These are phyloP conservation scores for Phytophthora niederhauseri DNA, from an alignment of 352 stramenopile species.

Conservation along the genomic window DNA sequence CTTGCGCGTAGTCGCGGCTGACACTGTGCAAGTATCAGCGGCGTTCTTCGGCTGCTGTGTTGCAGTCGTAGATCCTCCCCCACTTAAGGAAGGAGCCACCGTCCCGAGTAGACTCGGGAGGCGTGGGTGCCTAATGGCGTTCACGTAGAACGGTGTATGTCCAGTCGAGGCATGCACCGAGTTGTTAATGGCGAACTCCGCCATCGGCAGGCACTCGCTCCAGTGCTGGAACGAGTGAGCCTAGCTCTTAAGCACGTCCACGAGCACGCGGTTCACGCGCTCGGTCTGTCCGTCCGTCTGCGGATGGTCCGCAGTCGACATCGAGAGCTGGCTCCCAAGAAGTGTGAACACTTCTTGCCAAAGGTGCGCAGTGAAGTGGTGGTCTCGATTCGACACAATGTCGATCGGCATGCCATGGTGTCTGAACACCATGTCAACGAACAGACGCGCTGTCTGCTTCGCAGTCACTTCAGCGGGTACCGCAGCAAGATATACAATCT, in stretches of 20 bases:
- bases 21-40: too few species aligned
- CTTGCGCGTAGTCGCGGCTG: too few species aligned
- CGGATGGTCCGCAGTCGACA: constrained; percentile 29
- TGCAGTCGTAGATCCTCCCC: too few species aligned
- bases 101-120: background rate
- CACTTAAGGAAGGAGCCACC: background rate
- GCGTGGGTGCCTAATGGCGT: background rate
- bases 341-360: constrained; percentile 7
- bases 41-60: too few species aligned
- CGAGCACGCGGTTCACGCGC: constrained; percentile 28
- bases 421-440: too few species aligned
- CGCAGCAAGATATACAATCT: too few species aligned
- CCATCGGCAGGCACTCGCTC: background rate
- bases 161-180: background rate
- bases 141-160: background rate
- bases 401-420: too few species aligned
- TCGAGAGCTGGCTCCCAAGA: constrained; percentile 19
- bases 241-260: constrained; percentile 22
- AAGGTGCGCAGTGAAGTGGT: too few species aligned
- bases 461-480: too few species aligned
- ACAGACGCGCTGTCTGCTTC: too few species aligned
- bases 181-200: constrained; percentile 1
- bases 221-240: constrained; percentile 19
- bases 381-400: constrained; percentile 14
- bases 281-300: constrained; percentile 34